Evolutionary conservation across 768 basidiomycete genomes (phyloP).

Genomic region (Naganishia onofrii): DNA sequence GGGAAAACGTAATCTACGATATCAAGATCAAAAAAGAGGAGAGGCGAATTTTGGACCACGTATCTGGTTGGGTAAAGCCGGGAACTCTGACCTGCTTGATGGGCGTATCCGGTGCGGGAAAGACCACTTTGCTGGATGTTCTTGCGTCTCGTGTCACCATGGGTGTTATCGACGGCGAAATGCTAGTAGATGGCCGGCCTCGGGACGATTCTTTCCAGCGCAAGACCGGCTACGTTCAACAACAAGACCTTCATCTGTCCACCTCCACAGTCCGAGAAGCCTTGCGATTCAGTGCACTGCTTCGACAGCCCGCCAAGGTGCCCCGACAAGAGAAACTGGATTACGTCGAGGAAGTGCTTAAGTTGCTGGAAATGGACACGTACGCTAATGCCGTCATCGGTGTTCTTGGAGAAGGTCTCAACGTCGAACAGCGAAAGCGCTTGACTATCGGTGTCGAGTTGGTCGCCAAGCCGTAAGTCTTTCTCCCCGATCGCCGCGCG

Average conservation of each 20-base stretch:
- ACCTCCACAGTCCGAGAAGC: constrained; percentile 56
- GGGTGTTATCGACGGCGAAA: constrained; percentile 56
- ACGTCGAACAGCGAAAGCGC: constrained; percentile 41
- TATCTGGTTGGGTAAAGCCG: constrained; percentile 48
- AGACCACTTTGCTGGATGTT: constrained; percentile 51
- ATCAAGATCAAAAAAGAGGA: constrained; percentile 51
- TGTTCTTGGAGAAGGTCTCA: constrained; percentile 52
- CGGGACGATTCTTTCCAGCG: constrained; percentile 55
- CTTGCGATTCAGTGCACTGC: constrained; percentile 53
- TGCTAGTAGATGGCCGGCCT: constrained; percentile 54
- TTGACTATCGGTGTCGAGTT: constrained; percentile 54
- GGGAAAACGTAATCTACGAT: constrained; percentile 52
- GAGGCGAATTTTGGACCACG: constrained; percentile 56
- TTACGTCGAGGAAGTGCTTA: constrained; percentile 55
- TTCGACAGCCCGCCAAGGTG: constrained; percentile 53
- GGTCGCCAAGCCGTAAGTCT: constrained; percentile 49
- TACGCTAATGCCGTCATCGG: constrained; percentile 51
- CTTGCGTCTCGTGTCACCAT: constrained; percentile 52
- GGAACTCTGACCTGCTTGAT: constrained; percentile 49
- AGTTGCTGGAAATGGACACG: constrained; percentile 53
- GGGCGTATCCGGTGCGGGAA: constrained; percentile 58
- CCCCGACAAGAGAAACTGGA: constrained; percentile 52
- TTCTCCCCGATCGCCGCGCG: no score
- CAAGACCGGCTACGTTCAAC: constrained; percentile 55
- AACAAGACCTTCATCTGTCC: constrained; percentile 53